Base-by-base conservation (phyloP, 140 eudicot genomes). In the Cichorium intybus region DNA sequence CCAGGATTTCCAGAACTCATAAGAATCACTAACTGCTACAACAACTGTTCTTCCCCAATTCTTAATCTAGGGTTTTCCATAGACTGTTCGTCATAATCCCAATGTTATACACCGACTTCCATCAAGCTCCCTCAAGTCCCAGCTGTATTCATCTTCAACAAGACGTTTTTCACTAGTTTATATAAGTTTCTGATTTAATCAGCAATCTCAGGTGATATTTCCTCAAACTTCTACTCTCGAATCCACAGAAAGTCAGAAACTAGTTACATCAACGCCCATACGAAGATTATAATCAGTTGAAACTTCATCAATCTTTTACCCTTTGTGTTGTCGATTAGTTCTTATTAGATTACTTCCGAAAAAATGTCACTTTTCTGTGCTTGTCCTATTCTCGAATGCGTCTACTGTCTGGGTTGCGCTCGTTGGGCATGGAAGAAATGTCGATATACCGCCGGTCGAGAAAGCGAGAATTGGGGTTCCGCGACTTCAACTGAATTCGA, bases 351-450 rank as follows among this genome's bases (percentile, higher is more conserved):
- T 64, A 16, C 39, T 55, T 46, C 23, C 16, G 3, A 60, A 34
- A 50, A 45, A 14, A 93, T 93, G 99, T 88, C 97, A 35, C 73
- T 75, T 55, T 43, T 80, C 33, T 93, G 93, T 74, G 80, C 87
- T 37, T 50, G 88, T 53, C 99, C 99, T n/a, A 70, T 93, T 64
- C 75, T 88, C 63, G 99, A 89, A 80, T 93, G 97, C 70, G 97
- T 93, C 28, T 93, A 90, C 60, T 93, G 99, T 75, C 68, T 93
- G 77, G 99, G 81, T 0, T 93, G 99, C 61, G 87, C 84, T 56
- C 95, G 99, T 49, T 93, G 99, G 99, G 95, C 69, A 15, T 93
- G 99, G 97, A 85, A 85, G 77, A 89, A 90, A 55, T 89, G 85
- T 52, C 87, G 86, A 5, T 93, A 88, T 66, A 86, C 95, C 4